A percentile compares a stretch with the other conserved stretches of the same genome.
Evolutionary conservation across 805 yeast species (phyloP).

Genomic region (Wickerhamomyces subpelliculosus): DNA sequence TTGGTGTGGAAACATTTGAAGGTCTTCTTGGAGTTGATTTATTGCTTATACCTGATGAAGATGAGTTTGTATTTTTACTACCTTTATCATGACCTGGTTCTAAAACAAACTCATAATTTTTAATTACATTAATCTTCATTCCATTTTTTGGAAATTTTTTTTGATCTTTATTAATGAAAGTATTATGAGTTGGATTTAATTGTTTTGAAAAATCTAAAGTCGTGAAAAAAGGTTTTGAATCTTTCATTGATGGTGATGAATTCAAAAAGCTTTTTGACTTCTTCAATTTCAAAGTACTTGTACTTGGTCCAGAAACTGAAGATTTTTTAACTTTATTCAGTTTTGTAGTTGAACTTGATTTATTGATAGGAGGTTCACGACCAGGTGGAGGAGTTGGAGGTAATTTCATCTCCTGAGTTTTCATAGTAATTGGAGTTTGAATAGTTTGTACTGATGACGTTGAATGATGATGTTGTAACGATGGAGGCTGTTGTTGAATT

Average conservation of each 20-base stretch:
- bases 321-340: conserved; percentile 16
- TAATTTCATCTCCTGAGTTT: not conserved
- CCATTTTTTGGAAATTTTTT: not conserved
- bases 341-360: conserved; percentile 17
- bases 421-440: conserved; percentile 5
- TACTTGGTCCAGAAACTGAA: conserved; percentile 7
- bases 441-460: too few relatives aligned
- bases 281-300: conserved; percentile 8
- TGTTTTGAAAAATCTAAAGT: conserved; percentile 20
- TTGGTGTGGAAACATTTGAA: conserved; percentile 7
- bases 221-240: conserved; percentile 11
- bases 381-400: conserved; percentile 10
- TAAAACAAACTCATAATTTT: conserved; percentile 20
- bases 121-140: conserved; percentile 8
- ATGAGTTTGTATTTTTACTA: too few relatives aligned
- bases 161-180: not conserved
- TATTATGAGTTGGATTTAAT: not conserved
- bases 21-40: conserved; percentile 13
- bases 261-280: conserved; percentile 19
- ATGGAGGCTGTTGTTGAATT: too few relatives aligned
- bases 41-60: conserved; percentile 1
- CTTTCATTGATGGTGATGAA: conserved; percentile 3
- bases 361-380: conserved; percentile 7
- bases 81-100: conserved; percentile 11
- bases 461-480: too few relatives aligned